Evolutionary conservation across 495 filamentous ascomycete genomes (phyloP).

Genomic region (Penicillium lagena): DNA sequence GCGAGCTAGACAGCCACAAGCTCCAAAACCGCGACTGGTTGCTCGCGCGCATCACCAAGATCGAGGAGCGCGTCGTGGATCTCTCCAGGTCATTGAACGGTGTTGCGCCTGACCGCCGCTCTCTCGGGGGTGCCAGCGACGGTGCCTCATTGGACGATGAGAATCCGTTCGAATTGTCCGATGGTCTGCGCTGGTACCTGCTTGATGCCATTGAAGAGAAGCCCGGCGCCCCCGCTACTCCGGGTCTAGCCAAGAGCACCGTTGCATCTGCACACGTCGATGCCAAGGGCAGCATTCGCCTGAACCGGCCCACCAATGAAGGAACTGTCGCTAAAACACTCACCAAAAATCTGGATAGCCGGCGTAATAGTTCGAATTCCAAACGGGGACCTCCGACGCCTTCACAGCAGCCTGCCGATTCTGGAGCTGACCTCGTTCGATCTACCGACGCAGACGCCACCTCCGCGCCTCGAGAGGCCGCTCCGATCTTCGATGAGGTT

Average conservation of each 20-base stretch:
- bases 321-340: conserved; percentile 67
- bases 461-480: conserved; percentile 29
- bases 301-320: conserved; percentile 48
- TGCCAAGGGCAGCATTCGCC: conserved; percentile 63
- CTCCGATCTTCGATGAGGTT: conserved; percentile 43
- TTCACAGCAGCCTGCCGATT: conserved; percentile 28
- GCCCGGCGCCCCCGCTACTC: conserved; percentile 85
- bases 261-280: conserved; percentile 86
- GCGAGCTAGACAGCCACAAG: conserved; percentile 85
- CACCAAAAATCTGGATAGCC: conserved; percentile 80
- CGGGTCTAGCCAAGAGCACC: conserved; percentile 81
- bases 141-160: conserved; percentile 74
- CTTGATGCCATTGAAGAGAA: conserved; percentile 93
- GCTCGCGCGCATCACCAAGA: conserved; percentile 83
- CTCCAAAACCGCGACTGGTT: conserved; percentile 84
- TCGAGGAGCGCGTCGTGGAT: conserved; percentile 92
- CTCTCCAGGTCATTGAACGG: conserved; percentile 67
- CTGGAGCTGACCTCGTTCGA: conserved; percentile 29
- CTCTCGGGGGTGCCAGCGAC: conserved; percentile 48
- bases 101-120: conserved; percentile 48
- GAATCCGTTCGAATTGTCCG: conserved; percentile 94
- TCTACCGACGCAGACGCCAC: conserved; percentile 24
- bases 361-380: conserved; percentile 77
- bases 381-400: conserved; percentile 52
- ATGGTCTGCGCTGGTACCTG: conserved; percentile 93